Evolutionary conservation across 345 rosid species (phyloP), one percentile per base, ranked within the genome.

Genomic region (Turritis glabra): DNA sequence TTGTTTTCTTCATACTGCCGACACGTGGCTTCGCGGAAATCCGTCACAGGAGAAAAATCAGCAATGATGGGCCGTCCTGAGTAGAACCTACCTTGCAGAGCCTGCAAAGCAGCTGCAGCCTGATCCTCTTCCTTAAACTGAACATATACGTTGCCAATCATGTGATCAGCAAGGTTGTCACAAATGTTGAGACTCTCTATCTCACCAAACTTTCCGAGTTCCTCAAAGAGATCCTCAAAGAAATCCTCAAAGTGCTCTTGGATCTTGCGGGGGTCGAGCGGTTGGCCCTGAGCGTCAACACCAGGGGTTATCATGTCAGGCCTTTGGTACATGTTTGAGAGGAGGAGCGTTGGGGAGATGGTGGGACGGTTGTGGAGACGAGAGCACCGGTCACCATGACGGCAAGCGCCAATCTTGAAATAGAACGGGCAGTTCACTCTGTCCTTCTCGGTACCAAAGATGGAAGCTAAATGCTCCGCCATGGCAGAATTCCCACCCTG

Each of bases 401-500:
- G 89, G 70, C 97, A 90, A 4, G 97, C 94, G 3, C 94, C 94
- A 76, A 90, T 88, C 85, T 90, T 90, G 83, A 90, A 87, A 82
- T 90, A 90, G 82, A 90, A 90, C 2, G 94, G 94, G 25, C 92
- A 90, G 79, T 90, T 90, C 38, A 88, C 97, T 7, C 93, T 86
- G 83, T 90, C 96, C 75, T 90, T 90, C 83, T 90, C 93, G 2
- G 93, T 90, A 12, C 96, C 93, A 80, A 90, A 90, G 72, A 88
- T 90, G 48, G 92, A 88, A 35, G 98, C 98, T 75, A 92, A 83
- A 83, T 92, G 98, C 86, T 92, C 98, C 83, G 96, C 98, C 97
- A 93, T 93, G 64, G 75, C 81, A 54, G 57, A 76, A 64, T 32
- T 62, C 5, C 15, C 47, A 52, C 64, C 70, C 79, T 76, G 41